Evolutionary conservation across 1,139 yeast species (phyloP).

Genomic region (Suhomyces guaymorum): DNA sequence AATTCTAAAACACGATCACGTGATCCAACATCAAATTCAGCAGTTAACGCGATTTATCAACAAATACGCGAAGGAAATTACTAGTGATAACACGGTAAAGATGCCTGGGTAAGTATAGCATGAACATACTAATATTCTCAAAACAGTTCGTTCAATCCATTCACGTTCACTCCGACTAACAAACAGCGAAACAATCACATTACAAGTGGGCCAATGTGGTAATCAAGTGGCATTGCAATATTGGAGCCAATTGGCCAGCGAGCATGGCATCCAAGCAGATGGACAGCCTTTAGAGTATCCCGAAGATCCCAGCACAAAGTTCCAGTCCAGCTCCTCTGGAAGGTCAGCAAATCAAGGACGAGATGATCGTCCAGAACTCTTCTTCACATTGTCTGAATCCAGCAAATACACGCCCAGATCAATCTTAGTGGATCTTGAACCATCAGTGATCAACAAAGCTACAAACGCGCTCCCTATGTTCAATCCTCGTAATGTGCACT

Average conservation of each 20-base stretch:
- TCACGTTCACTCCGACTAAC: too few relatives aligned
- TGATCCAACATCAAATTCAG: not conserved
- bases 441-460: constrained; percentile 78
- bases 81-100: too few relatives aligned
- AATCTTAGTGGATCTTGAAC: constrained; percentile 82
- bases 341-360: constrained; percentile 20
- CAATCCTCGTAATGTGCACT: constrained; percentile 80
- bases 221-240: constrained; percentile 92
- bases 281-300: constrained; percentile 48
- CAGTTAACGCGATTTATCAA: constrained; percentile 1
- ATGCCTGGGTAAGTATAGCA: constrained; percentile 16
- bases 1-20: too few relatives aligned
- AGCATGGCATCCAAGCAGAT: constrained; percentile 81
- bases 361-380: constrained; percentile 79
- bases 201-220: constrained; percentile 85
- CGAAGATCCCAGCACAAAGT: constrained; percentile 10
- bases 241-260: constrained; percentile 87
- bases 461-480: constrained; percentile 63
- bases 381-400: constrained; percentile 72
- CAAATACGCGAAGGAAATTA: constrained; percentile 2
- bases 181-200: constrained; percentile 43
- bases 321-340: constrained; percentile 6
- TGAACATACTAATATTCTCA: constrained; percentile 32
- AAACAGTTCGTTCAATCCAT: too few relatives aligned
- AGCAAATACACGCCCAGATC: constrained; percentile 88